Percentiles rank a stretch among this genome's conserved stretches.
Evolutionary conservation across 805 yeast genomes (phyloP).

Genomic region (Candida caryicola): DNA sequence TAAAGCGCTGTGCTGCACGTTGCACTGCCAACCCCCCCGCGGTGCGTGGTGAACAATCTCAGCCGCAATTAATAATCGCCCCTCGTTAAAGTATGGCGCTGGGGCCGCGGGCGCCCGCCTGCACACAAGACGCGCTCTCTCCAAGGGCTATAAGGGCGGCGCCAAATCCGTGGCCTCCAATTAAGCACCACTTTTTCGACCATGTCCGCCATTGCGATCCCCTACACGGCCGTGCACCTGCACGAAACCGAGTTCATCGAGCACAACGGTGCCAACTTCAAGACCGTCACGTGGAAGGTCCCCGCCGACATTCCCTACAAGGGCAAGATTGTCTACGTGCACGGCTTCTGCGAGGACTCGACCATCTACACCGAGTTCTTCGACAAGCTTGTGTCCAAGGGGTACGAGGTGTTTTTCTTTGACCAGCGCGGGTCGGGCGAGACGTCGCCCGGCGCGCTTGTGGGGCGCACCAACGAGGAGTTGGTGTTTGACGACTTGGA

Average conservation of each 20-base stretch:
- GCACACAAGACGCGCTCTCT: too few relatives aligned
- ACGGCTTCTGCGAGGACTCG: constrained; percentile 68
- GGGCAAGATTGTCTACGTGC: constrained; percentile 61
- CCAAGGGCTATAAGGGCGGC: too few relatives aligned
- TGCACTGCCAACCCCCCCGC: too few relatives aligned
- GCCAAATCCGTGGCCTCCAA: too few relatives aligned
- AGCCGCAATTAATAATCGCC: too few relatives aligned
- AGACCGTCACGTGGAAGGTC: constrained; percentile 42
- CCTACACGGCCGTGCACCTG: constrained; percentile 33
- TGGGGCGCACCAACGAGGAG: constrained; percentile 57
- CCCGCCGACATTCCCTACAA: constrained; percentile 33
- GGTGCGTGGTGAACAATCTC: too few relatives aligned
- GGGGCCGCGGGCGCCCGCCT: too few relatives aligned
- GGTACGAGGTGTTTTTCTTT: constrained; percentile 65
- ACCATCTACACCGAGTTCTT: constrained; percentile 47
- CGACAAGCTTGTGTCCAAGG: constrained; percentile 50
- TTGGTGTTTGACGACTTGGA: constrained; percentile 60
- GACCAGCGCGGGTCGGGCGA: constrained; percentile 78
- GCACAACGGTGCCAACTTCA: constrained; percentile 39
- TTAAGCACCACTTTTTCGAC: too few relatives aligned
- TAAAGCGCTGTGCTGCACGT: too few relatives aligned
- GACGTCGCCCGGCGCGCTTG: constrained; percentile 51
- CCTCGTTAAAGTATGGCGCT: too few relatives aligned
- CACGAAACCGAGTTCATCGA: constrained; percentile 29
- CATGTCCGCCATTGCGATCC: constrained; percentile 18